A percentile compares a stretch with the other conserved stretches of the same genome.
These are phyloP conservation scores for Hypomyces perniciosus DNA, from an alignment of 2,329 filamentous ascomycete genomes.

Conservation along the genomic window DNA sequence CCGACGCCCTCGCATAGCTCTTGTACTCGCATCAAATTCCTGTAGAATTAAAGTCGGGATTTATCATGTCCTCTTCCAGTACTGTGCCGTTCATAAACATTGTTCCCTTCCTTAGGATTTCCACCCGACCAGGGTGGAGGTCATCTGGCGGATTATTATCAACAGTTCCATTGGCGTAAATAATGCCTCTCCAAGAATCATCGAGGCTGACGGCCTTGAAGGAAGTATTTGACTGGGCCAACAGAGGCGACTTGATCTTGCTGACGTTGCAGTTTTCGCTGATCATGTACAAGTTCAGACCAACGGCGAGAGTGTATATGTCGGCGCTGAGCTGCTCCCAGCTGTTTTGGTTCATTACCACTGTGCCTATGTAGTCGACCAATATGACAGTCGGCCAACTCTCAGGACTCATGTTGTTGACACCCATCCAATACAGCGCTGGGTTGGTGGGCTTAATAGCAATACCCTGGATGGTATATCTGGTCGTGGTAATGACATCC, in stretches of 20 bases:
- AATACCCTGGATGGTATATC: conserved; percentile 22
- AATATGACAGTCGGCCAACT: conserved; percentile 27
- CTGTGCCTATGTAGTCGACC: conserved; percentile 27
- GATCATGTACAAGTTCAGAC: conserved; percentile 25
- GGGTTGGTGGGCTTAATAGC: conserved; percentile 29
- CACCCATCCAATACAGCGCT: conserved; percentile 29
- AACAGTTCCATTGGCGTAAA: conserved; percentile 27
- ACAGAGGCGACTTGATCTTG: conserved; percentile 18
- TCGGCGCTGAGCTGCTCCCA: conserved; percentile 28
- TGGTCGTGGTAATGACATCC: conserved; percentile 21
- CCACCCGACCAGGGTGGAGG: conserved; percentile 17
- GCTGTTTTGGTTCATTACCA: conserved; percentile 18
- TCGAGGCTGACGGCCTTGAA: background rate
- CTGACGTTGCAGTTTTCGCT: conserved; percentile 28
- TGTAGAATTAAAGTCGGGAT: conserved; percentile 16
- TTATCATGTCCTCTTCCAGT: conserved; percentile 16
- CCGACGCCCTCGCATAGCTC: too few relatives aligned
- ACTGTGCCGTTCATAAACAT: conserved; percentile 21
- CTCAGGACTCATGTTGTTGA: conserved; percentile 23
- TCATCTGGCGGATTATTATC: conserved; percentile 18
- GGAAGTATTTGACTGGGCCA: conserved; percentile 2
- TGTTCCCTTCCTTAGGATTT: conserved; percentile 22
- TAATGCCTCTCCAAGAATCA: conserved; percentile 23
- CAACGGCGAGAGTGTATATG: conserved; percentile 25
- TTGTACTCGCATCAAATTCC: background rate